phyloP scores from a whole-genome alignment of 2,329 filamentous ascomycete species.

The Talaromyces marneffei region DNA sequence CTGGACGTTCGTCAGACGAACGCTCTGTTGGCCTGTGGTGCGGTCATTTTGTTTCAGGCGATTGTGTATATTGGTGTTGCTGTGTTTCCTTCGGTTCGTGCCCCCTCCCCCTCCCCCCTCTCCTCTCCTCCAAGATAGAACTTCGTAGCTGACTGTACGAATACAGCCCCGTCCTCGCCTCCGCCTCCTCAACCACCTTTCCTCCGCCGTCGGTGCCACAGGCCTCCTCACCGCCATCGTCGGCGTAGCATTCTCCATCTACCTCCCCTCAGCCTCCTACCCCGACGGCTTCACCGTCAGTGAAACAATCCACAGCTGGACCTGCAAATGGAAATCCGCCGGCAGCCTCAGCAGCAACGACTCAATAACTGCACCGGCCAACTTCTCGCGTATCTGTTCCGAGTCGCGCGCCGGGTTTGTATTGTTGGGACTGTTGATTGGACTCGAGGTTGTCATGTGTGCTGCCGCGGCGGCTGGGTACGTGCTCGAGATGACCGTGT shows the following conservation, averaged over 20 bases:
- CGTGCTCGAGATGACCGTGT: conserved; percentile 28
- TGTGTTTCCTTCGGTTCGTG: conserved; percentile 32
- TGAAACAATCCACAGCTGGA: conserved; percentile 39
- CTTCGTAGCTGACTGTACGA: not conserved
- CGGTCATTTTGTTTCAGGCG: conserved; percentile 30
- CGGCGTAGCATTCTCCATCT: conserved; percentile 29
- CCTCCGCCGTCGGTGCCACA: conserved; percentile 28
- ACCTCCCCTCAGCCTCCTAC: conserved; percentile 27
- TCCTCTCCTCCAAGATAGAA: not conserved
- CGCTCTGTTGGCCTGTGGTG: conserved; percentile 32
- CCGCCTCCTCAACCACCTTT: conserved; percentile 28
- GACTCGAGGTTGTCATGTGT: conserved; percentile 31
- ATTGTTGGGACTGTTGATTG: conserved; percentile 31
- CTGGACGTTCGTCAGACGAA: conserved; percentile 37
- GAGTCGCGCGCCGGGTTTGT: conserved; percentile 33
- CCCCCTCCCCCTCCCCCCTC: not conserved
- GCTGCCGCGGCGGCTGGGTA: conserved; percentile 25
- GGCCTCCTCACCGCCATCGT: conserved; percentile 34
- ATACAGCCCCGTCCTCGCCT: conserved; percentile 33
- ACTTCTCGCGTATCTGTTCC: conserved; percentile 35
- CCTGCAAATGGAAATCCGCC: conserved; percentile 35
- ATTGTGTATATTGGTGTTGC: conserved; percentile 29
- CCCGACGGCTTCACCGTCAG: conserved; percentile 26
- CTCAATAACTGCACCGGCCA: conserved; percentile 23
- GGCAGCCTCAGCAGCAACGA: conserved; percentile 14